Percentiles rank a stretch among this genome's conserved stretches.
phyloP scores from a whole-genome alignment of 2,329 filamentous ascomycete genomes.

The Talaromyces sp. region DNA sequence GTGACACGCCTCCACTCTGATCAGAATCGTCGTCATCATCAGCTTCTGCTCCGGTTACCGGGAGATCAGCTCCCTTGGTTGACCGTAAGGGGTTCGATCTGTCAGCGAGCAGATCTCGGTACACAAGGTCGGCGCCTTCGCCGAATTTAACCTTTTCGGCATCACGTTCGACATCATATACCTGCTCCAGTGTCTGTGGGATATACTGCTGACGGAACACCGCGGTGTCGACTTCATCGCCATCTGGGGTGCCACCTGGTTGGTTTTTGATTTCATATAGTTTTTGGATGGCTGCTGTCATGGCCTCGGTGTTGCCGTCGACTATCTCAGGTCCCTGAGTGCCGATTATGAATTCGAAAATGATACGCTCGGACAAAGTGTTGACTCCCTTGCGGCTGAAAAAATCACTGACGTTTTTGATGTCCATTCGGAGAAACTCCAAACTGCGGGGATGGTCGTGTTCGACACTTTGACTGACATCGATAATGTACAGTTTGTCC shows the following conservation, averaged over 20 bases:
- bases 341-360: slow-evolving; percentile 77
- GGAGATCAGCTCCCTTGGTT: background rate
- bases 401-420: slow-evolving; percentile 94
- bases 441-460: slow-evolving; percentile 89
- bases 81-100: slow-evolving; percentile 31
- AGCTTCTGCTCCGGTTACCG: slow-evolving; percentile 17
- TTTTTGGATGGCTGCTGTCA: slow-evolving; percentile 59
- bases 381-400: slow-evolving; percentile 83
- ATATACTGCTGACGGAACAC: slow-evolving; percentile 97
- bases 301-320: slow-evolving; percentile 44
- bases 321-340: slow-evolving; percentile 44
- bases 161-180: slow-evolving; percentile 93
- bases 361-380: slow-evolving; percentile 67
- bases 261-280: slow-evolving; percentile 56
- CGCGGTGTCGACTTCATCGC: slow-evolving; percentile 72
- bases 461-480: slow-evolving; percentile 96
- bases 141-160: slow-evolving; percentile 70
- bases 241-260: slow-evolving; percentile 46
- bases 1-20: slow-evolving; percentile 28
- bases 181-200: slow-evolving; percentile 88
- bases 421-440: slow-evolving; percentile 95
- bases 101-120: slow-evolving; percentile 75
- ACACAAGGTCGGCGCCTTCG: slow-evolving; percentile 75
- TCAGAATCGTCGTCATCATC: slow-evolving; percentile 35
- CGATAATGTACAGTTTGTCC: slow-evolving; percentile 81